Evolutionary conservation across 176 grass and related monocot genomes (phyloP).

Genomic region (Oryza punctata): DNA sequence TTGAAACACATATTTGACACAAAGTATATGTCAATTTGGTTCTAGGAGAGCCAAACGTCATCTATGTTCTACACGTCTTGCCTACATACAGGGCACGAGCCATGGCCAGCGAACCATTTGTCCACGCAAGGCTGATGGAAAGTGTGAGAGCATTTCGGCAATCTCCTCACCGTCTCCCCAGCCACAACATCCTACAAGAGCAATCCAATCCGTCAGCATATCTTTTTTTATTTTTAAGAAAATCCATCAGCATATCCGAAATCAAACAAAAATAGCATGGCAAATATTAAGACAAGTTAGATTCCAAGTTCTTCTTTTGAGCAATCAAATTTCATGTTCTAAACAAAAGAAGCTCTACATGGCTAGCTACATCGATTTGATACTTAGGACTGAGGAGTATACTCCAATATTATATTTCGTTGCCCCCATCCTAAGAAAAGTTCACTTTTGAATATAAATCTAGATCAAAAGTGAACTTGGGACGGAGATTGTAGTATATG

Average conservation of each 20-base stretch:
- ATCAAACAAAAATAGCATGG: neutral
- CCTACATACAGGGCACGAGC: conserved; percentile 80
- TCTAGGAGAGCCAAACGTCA: neutral
- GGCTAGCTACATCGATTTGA: neutral
- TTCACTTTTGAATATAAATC: no score
- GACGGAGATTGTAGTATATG: no score
- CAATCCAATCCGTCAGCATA: neutral
- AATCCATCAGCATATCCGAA: neutral
- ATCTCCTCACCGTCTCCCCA: conserved; percentile 60
- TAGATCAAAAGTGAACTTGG: no score
- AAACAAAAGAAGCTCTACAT: neutral
- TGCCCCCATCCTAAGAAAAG: no score
- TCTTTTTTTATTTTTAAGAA: no score
- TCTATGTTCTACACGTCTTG: conserved; percentile 54
- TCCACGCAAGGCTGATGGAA: conserved; percentile 80
- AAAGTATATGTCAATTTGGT: neutral
- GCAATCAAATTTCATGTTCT: neutral
- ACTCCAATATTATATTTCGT: no score
- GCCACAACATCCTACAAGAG: conserved; percentile 56
- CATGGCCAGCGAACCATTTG: conserved; percentile 73
- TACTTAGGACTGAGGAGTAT: neutral
- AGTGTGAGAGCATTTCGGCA: conserved; percentile 67
- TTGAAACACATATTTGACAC: neutral
- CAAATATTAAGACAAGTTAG: neutral
- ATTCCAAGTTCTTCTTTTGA: neutral